Conservation (phyloP, 768 basidiomycete genomes). For the Leccinum boreale region DNA sequence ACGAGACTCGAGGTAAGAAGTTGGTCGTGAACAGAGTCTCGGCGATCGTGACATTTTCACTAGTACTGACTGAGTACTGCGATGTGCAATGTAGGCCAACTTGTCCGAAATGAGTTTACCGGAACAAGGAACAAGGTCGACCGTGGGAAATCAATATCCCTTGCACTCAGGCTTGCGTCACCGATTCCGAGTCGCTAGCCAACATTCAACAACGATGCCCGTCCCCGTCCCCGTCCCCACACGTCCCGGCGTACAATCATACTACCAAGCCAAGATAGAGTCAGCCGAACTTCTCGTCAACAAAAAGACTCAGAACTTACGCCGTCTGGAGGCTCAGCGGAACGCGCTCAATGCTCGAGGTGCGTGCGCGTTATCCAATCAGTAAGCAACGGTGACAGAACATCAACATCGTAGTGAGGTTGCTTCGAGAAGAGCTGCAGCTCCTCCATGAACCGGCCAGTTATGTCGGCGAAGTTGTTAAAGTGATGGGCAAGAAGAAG, state of each 20-base stretch:
- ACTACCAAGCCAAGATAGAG: slow-evolving; percentile 96
- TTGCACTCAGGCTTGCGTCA: not conserved
- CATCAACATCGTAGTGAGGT: slow-evolving; percentile 53
- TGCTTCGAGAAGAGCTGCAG: slow-evolving; percentile 90
- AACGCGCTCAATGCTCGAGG: slow-evolving; percentile 97
- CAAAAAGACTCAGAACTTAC: slow-evolving; percentile 93
- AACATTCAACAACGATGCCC: slow-evolving; percentile 33
- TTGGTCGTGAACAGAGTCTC: too few species aligned
- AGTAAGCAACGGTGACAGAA: not conserved
- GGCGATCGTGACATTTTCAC: too few species aligned
- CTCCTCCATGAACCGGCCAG: slow-evolving; percentile 92
- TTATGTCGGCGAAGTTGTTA: slow-evolving; percentile 97
- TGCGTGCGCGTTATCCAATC: slow-evolving; percentile 31
- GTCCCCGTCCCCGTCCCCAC: slow-evolving; percentile 19
- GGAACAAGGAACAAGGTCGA: too few species aligned
- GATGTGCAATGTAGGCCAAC: too few species aligned
- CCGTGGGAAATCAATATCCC: not conserved
- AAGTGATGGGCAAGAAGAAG: slow-evolving; percentile 99
- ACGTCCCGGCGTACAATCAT: slow-evolving; percentile 67
- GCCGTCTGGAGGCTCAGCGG: slow-evolving; percentile 93
- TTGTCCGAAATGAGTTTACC: too few species aligned
- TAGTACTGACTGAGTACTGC: too few species aligned
- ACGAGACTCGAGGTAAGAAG: too few species aligned
- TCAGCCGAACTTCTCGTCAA: slow-evolving; percentile 90
- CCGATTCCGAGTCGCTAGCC: not conserved